These are phyloP conservation scores for Clitopilus passeckerianus DNA, from an alignment of 768 basidiomycete genomes.

Conservation along the genomic window DNA sequence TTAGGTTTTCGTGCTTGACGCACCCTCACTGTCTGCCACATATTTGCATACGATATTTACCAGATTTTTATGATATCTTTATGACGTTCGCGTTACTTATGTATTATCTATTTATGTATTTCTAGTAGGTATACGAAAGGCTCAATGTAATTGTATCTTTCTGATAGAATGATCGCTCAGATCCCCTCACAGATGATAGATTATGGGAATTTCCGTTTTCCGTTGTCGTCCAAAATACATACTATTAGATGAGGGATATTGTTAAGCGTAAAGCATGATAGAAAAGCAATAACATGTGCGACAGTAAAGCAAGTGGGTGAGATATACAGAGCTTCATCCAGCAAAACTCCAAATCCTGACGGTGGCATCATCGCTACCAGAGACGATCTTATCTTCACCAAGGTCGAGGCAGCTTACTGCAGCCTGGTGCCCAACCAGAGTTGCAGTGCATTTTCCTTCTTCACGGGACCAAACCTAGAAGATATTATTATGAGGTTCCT, in stretches of 20 bases:
- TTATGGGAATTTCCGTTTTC: too few species aligned
- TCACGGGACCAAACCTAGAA: slow-evolving; percentile 89
- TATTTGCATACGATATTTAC: background rate
- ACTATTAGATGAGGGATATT: too few species aligned
- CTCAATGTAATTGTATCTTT: too few species aligned
- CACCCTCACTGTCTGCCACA: background rate
- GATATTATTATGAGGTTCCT: background rate
- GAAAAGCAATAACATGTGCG: background rate
- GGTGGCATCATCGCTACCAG: slow-evolving; percentile 92
- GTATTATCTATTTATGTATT: background rate
- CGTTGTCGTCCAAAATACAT: too few species aligned
- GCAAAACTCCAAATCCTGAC: slow-evolving; percentile 80
- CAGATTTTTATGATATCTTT: background rate
- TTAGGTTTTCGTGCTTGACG: slow-evolving; percentile 17
- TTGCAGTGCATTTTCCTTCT: slow-evolving; percentile 80
- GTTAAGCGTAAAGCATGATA: too few species aligned
- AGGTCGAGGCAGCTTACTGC: slow-evolving; percentile 90
- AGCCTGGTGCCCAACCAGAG: slow-evolving; percentile 89
- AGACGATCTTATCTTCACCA: slow-evolving; percentile 93
- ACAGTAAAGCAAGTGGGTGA: background rate
- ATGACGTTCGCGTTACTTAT: background rate
- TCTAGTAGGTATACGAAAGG: too few species aligned
- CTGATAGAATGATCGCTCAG: too few species aligned
- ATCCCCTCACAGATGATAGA: too few species aligned
- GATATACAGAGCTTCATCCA: slow-evolving; percentile 20